phyloP scores from a whole-genome alignment of 805 yeast genomes.

The Saturnispora kantuleensis region DNA sequence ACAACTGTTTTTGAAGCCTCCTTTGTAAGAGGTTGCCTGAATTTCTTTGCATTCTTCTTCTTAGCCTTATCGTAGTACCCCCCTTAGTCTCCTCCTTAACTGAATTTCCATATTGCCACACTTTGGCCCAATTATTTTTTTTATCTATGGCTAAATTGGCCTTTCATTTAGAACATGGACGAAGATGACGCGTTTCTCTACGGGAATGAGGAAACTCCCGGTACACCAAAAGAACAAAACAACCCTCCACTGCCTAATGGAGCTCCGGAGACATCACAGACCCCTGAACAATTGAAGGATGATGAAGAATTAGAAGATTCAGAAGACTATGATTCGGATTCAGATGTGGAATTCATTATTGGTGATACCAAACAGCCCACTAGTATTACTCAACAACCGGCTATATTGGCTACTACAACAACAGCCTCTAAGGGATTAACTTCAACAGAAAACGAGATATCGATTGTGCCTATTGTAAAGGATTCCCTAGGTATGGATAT shows the following conservation, averaged over 20 bases:
- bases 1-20: too few relatives aligned
- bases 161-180: slow-evolving; percentile 4
- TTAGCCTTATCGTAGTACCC: too few relatives aligned
- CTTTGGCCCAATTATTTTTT: too few relatives aligned
- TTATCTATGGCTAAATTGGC: too few relatives aligned
- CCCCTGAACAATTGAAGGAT: slow-evolving; percentile 1
- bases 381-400: slow-evolving; percentile 10
- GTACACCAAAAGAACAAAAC: background rate
- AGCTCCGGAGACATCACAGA: background rate
- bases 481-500: slow-evolving; percentile 47
- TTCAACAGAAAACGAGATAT: slow-evolving; percentile 19
- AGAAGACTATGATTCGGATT: slow-evolving; percentile 26
- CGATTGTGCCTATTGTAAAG: slow-evolving; percentile 23
- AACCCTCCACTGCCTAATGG: background rate
- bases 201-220: slow-evolving; percentile 29
- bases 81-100: too few relatives aligned
- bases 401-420: slow-evolving; percentile 12
- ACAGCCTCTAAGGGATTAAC: slow-evolving; percentile 9
- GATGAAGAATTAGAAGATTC: slow-evolving; percentile 16
- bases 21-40: too few relatives aligned
- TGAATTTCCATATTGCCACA: too few relatives aligned
- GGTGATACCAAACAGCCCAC: slow-evolving; percentile 26
- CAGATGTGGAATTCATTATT: slow-evolving; percentile 77
- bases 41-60: too few relatives aligned
- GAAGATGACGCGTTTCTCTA: slow-evolving; percentile 65